Evolutionary conservation across 306 rosid genomes (phyloP), one percentile per base, ranked within the genome.

Genomic region (Oxytropis ochrocephala): DNA sequence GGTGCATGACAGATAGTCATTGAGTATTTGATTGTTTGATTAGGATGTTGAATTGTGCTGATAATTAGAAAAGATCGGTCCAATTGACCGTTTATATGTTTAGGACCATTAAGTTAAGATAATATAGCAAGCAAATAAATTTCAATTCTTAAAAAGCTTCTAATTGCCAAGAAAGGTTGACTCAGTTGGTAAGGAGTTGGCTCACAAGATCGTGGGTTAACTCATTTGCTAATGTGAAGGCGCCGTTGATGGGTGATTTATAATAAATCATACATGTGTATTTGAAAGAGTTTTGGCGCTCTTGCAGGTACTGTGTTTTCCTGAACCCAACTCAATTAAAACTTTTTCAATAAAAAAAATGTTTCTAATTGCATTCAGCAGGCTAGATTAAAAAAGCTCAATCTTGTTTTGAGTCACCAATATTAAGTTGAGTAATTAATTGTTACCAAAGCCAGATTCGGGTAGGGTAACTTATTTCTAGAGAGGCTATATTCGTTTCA

Each of bases 1-100:
- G 33, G 72, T 74, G 73, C 75, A 53, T 79, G 52, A 60, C 75
- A 60, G 60, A 39, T 21, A 53, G 14, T 62, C 66, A 21, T 52
- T 9, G 4, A 1, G 42, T 69, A 14, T 54, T 77, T 69, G 39
- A 54, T 61, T 69, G 29, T 24, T 24, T 24, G 29, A 24, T 24
- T 24, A 24, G 1, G 29, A 24, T 24, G 29, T 24, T 24, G 29
- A 24, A 24, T 24, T 24, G 29, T 24, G 3, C 29, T 24, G 3
- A 24, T 24, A 24, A 24, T n/a, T n/a, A 24, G 29, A 4, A 24
- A 24, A 24, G 3, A 24, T 24, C 29, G 29, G 29, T 69, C 33
- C 53, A 62, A n/a, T 4, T 46, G 27, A 59, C 46, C 53, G 69
- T 67, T 56, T 46, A 35, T 47, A 24, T 64, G 14, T 30, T 60